Evolutionary conservation across 768 basidiomycete species (phyloP), one percentile per base, ranked within the genome.

Genomic region (Solioccasus polychromus): DNA sequence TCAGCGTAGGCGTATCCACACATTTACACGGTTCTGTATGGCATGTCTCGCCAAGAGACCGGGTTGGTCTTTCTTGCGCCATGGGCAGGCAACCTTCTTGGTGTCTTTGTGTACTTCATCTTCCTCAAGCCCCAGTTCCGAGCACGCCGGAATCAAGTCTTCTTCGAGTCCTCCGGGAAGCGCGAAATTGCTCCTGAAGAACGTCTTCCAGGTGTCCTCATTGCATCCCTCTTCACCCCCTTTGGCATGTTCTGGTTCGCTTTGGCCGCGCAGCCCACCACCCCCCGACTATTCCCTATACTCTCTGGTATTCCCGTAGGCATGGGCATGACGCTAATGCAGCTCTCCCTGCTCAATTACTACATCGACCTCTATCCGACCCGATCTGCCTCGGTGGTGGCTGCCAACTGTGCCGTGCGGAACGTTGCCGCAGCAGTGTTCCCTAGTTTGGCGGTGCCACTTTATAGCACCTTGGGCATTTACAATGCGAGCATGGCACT

Each of bases 311-410:
- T 63, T 23, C 61, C 61, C 1, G 40, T 63, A 3, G 61, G 61
- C 11, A 55, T 63, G 36, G 61, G 61, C 9, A 60, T 63, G 61
- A 63, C 61, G 25, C 44, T 61, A 3, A 38, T 63, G 22, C 61
- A 63, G 35, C 54, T 63, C 20, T 60, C 56, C 8, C 22, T 63
- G 35, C 42, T 58, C 45, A 62, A 62, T 30, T 63, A 62, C 36
- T 63, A 62, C 50, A 58, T 62, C 32, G 61, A 62, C 31, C 61
- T 62, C 8, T 62, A 63, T 32, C 61, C 61, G 14, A 54, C 58
- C n/a, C 59, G 53, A 19, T 63, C 61, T 0, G 62, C 62, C 6
- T 63, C 61, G 5, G 62, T 61, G 28, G 48, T 63, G n/a, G 56
- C 61, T 3, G 61, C 61, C 35, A 60, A 62, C 30, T 59, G 54